Evolutionary conservation across 176 grass and related monocot genomes (phyloP).

Genomic region (Juncus inflexus): DNA sequence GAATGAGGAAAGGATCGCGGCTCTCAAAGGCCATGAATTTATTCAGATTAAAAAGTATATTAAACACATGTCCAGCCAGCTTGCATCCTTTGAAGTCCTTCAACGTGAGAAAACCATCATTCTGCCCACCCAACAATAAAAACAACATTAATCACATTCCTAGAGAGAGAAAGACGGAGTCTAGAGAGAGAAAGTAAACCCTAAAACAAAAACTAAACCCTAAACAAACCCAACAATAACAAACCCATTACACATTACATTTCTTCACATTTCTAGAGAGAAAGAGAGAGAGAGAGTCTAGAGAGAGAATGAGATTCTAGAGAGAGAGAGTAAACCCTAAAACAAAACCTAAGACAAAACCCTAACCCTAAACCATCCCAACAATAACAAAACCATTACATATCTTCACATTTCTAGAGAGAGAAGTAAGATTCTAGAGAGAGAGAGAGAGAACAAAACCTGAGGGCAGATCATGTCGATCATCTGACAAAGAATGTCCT

Average conservation of each 20-base stretch:
- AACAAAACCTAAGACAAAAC: too few relatives aligned
- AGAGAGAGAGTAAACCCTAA: background rate
- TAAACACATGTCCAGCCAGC: conserved; percentile 82
- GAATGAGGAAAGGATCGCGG: conserved; percentile 94
- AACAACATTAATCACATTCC: background rate
- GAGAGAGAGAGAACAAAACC: conserved; percentile 40
- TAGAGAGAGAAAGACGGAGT: background rate
- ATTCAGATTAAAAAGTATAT: conserved; percentile 96
- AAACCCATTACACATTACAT: background rate
- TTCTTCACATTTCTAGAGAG: conserved; percentile 5
- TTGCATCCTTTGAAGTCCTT: conserved; percentile 75
- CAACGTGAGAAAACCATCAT: conserved; percentile 56
- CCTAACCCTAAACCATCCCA: too few relatives aligned
- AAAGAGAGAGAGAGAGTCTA: background rate
- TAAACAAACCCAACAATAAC: background rate
- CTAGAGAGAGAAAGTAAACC: too few relatives aligned
- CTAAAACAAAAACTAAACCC: too few relatives aligned
- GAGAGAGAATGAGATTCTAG: background rate
- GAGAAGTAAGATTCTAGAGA: background rate
- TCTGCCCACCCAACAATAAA: conserved; percentile 49
- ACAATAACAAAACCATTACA: too few relatives aligned
- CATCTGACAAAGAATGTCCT: conserved; percentile 91
- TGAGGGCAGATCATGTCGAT: conserved; percentile 92
- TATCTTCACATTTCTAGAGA: too few relatives aligned
- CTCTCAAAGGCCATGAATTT: conserved; percentile 95